phyloP scores from a whole-genome alignment of 768 basidiomycete genomes.

The Suillus weaverae region DNA sequence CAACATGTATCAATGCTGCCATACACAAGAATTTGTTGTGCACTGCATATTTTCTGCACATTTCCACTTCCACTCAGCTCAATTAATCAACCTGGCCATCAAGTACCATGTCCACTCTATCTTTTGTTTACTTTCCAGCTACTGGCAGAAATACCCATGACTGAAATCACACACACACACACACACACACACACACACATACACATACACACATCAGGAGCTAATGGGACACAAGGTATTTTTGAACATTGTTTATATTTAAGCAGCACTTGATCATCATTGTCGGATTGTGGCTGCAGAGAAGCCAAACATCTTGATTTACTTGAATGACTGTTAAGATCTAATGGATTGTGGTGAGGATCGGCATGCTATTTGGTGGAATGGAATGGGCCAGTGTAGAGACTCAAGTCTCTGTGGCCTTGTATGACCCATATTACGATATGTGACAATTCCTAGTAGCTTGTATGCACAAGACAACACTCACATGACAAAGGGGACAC shows the following conservation, averaged over 20 bases:
- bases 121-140: background rate
- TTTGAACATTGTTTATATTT: background rate
- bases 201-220: background rate
- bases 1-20: background rate
- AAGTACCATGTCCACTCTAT: background rate
- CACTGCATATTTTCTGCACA: background rate
- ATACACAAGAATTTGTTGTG: background rate
- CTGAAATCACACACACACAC: background rate
- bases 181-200: too few species aligned
- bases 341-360: conserved; percentile 4
- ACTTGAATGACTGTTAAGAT: conserved; percentile 8
- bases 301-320: background rate
- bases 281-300: conserved; percentile 10
- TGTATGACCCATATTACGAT: too few species aligned
- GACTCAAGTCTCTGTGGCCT: too few species aligned
- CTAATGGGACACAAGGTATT: conserved; percentile 7
- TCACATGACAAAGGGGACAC: too few species aligned
- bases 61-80: background rate
- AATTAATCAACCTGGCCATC: conserved; percentile 4
- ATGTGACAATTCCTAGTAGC: too few species aligned
- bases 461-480: too few species aligned
- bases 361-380: conserved; percentile 18
- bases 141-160: conserved; percentile 1
- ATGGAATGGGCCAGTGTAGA: conserved; percentile 6
- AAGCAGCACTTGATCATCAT: conserved; percentile 7